A percentile compares a stretch with the other conserved stretches of the same genome.
These are phyloP conservation scores for Entrophospora sp. DNA, from an alignment of 192 early-diverging fungal species.

Conservation along the genomic window DNA sequence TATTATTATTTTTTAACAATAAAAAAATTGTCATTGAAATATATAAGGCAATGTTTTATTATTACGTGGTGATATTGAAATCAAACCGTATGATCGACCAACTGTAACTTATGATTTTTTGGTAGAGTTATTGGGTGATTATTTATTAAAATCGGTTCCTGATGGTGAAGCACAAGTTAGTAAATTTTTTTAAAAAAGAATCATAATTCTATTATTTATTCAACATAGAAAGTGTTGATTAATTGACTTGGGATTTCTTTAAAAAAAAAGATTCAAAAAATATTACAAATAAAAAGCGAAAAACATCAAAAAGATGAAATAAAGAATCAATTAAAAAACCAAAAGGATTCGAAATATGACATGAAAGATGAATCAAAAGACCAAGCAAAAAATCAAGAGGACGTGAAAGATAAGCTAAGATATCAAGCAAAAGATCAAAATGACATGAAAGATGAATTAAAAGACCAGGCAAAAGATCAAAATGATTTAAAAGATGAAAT, in stretches of 20 bases:
- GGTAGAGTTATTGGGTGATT: constrained; percentile 66
- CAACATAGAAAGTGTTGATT: neutral
- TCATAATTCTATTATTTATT: neutral
- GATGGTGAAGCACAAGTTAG: constrained; percentile 15
- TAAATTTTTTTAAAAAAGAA: neutral
- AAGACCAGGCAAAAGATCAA: neutral
- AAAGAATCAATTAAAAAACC: neutral
- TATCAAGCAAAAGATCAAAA: neutral
- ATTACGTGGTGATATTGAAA: constrained; percentile 55
- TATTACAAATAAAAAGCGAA: neutral
- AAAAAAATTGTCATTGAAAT: neutral
- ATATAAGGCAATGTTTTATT: constrained; percentile 67
- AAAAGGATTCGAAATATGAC: neutral
- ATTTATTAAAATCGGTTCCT: constrained; percentile 42
- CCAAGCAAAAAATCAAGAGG: neutral
- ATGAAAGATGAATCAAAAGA: neutral
- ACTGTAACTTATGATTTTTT: constrained; percentile 61
- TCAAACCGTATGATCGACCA: constrained; percentile 42
- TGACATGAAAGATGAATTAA: neutral
- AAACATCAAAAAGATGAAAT: neutral
- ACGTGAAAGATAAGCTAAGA: neutral
- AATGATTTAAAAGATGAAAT: neutral
- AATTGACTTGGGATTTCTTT: no score
- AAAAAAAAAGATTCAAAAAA: constrained; percentile 4
- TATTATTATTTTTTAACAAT: neutral